Evolutionary conservation across 2,329 filamentous ascomycete species (phyloP), one percentile per base, ranked within the genome.

Genomic region (Aureobasidium lini): DNA sequence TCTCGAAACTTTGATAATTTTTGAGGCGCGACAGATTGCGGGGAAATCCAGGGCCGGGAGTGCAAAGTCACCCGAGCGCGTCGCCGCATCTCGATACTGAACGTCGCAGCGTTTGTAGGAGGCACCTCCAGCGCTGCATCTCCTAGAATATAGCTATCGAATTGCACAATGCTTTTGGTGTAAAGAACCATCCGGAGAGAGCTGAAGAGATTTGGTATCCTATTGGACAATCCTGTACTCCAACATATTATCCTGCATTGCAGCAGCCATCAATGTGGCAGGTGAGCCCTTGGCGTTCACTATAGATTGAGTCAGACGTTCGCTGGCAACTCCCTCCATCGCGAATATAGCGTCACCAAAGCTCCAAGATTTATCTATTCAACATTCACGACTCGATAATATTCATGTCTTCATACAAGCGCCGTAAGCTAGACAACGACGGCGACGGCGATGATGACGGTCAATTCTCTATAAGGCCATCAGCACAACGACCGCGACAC

Each of bases 361-460:
- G 37, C 34, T 36, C 34, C 13, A n/a, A 40, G 37, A n/a, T 40
- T n/a, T 2, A 6, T 40, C 15, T 7, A 40, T 40, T n/a, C 11
- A 40, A 40, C 11, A 13, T 36, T 31, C 36, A 18, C 48, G 4
- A 52, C 23, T 42, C 49, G 28, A 54, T 23, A 54, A 53, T 3
- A 42, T 7, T 23, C 42, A 54, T 54, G 50, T 54, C 50, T 42
- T 43, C 50, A 15, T 42, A 28, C 4, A 88, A 86, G 71, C 77
- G 86, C 66, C 82, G 86, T 40, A 87, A 81, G 71, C 71, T 89
- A n/a, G 57, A 59, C 46, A 42, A 54, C 13, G 28, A 56, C 18
- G 52, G 37, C 16, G 83, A 89, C 64, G 78, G 81, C 59, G 83
- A 85, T 64, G 79, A 82, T 60, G 59, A 62, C 36, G 63, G 65